Evolutionary conservation across 768 basidiomycete species (phyloP), one percentile per base, ranked within the genome.

Genomic region (Lyophyllum decastes): DNA sequence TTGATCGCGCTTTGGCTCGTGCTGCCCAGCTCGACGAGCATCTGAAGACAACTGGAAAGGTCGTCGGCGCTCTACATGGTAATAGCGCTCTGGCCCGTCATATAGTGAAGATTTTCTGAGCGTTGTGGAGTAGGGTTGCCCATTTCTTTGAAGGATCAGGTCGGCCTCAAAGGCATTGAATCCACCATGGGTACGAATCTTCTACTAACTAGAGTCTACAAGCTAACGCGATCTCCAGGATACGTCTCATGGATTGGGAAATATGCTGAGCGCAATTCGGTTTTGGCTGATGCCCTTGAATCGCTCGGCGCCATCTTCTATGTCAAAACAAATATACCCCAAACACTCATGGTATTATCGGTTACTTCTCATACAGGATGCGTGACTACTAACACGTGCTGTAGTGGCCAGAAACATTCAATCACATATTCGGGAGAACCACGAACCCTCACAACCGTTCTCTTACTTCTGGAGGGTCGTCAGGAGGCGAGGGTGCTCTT

Each of bases 401-500:
- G 2, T 51, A 90, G 91, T 91, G 86, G 82, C 77, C 80, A 1
- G 93, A 96, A 68, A 87, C 90, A 0, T 84, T 78, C 74, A 95
- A 95, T 66, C 72, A 85, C 58, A 76, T 94, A 26, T 95, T 89
- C 63, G 93, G 92, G 1, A 78, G 90, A 52, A 94, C 94, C 0
- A 65, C 74, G 16, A 93, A 94, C 64, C 93, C 93, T 0, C 75
- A 79, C 66, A 92, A 94, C 66, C 82, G 87, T 10, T 77, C 78
- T 17, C 75, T 92, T 46, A 92, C 89, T 5, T 73, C 77, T 4
- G 92, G 93, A 11, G 94, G 94, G 1, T 94, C 91, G 0, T 90
- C 88, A 2, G 94, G 94, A 6, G 94, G 93, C 33, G 94, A 95
- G 73, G 89, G 89, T 41, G 90, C 92, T 0, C 78, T 95, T 7